Conservation (phyloP, 129 eudicot species). For the Lonicera japonica region DNA sequence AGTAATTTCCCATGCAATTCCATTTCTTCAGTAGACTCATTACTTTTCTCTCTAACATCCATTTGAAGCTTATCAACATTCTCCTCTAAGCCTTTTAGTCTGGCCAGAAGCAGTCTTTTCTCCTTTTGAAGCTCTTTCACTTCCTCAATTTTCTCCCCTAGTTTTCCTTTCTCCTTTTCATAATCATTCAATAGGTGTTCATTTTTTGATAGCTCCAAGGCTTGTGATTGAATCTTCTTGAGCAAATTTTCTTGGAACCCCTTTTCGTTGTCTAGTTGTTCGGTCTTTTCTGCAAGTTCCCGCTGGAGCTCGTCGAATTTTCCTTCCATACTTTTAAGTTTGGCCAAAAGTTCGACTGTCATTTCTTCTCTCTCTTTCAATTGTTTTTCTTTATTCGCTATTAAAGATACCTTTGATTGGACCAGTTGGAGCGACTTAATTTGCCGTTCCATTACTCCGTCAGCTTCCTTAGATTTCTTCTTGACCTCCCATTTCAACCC, state of each 20-base stretch:
- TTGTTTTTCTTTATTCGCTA: conserved; percentile 40
- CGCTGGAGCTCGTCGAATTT: conserved; percentile 28
- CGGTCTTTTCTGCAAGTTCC: conserved; percentile 35
- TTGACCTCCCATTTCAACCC: conserved; percentile 23
- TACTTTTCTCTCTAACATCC: conserved; percentile 31
- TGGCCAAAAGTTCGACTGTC: conserved; percentile 29
- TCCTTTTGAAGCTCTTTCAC: conserved; percentile 42
- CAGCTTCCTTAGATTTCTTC: conserved; percentile 44
- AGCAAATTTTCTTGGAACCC: conserved; percentile 38
- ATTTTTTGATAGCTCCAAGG: conserved; percentile 29
- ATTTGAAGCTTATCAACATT: conserved; percentile 54
- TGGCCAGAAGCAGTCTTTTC: conserved; percentile 43
- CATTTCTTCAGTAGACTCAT: conserved; percentile 53
- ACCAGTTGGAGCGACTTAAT: conserved; percentile 38
- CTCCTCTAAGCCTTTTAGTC: conserved; percentile 45
- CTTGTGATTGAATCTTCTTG: conserved; percentile 38
- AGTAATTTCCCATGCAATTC: conserved; percentile 62
- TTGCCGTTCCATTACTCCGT: conserved; percentile 42
- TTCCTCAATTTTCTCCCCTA: conserved; percentile 21
- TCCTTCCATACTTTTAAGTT: conserved; percentile 29
- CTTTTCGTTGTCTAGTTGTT: conserved; percentile 32
- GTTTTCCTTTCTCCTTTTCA: conserved; percentile 43
- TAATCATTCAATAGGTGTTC: conserved; percentile 35
- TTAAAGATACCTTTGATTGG: conserved; percentile 33
- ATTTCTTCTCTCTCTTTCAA: conserved; percentile 42